Evolutionary conservation across 371 early-diverging fungal genomes (phyloP), one percentile per base, ranked within the genome.

Genomic region (Syncephalastrum contaminatum): DNA sequence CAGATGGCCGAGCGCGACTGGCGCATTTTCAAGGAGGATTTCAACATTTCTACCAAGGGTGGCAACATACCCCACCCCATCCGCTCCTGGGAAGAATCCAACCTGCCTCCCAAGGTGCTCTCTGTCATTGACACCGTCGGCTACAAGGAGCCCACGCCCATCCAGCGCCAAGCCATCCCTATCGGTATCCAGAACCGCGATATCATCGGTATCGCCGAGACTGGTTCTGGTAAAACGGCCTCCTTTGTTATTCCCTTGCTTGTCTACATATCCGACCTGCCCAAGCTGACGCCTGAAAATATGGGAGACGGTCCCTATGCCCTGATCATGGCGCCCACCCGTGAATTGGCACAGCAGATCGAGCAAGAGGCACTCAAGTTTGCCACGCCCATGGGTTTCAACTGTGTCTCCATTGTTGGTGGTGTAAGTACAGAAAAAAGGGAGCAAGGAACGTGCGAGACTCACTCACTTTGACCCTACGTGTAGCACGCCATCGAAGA

Each of bases 21-120:
- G 98, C 91, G 99, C 71, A 98, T 98, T 56, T 96, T 98, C 70
- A 94, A 94, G 60, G 98, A 98, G 68, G 99, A 98, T 59, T 97
- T 89, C 73, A 92, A 89, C 60, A 98, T 98, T 36, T 73, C 95
- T 1, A 92, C 93, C 64, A 97, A 96, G 73, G 98, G 85, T 75
- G 94, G 92, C 51, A 75, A 81, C 42, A 91, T 97, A 46, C 98
- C 98, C 39, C 83, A 86, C 43, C 98, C 99, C n/a, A 81, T 96
- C 40, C 86, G 98, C 50, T 81, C 81, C 22, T 98, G 98, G 98
- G 56, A 57, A 4, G 99, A 98, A 65, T 88, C 95, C 12, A 63
- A 50, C 4, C 69, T 98, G 8, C 90, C 92, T 1, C 54, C 64
- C 14, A 64, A 69, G 18, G 82, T 97, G 30, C 66, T 92, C 22